Percentiles rank a stretch among this genome's conserved stretches.
phyloP scores from a whole-genome alignment of 139 green algal genomes.

The Dunaliella primolecta region DNA sequence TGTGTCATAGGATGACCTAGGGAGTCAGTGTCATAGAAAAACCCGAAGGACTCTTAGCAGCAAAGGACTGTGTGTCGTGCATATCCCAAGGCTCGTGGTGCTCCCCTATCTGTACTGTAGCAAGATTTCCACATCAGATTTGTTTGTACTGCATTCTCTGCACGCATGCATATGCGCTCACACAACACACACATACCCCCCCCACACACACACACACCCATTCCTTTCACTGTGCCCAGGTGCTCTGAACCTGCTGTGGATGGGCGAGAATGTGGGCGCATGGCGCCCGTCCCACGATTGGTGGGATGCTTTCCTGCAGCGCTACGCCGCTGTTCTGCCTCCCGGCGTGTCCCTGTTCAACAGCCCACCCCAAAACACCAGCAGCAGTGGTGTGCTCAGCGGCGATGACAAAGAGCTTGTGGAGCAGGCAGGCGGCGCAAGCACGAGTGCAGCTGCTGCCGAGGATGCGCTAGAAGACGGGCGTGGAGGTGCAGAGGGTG shows the following conservation, averaged over 20 bases:
- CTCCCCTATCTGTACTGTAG: too few species aligned
- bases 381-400: too few species aligned
- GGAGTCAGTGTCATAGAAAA: too few species aligned
- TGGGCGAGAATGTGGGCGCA: neutral
- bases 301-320: neutral
- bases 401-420: neutral
- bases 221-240: neutral
- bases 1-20: too few species aligned
- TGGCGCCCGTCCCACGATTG: neutral
- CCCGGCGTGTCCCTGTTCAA: neutral
- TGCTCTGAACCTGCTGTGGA: neutral
- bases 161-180: too few species aligned
- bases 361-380: neutral
- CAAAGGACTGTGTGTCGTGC: too few species aligned
- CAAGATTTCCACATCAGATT: too few species aligned
- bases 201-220: neutral
- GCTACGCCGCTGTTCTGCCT: neutral
- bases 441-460: too few species aligned
- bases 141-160: too few species aligned
- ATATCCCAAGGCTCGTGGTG: too few species aligned
- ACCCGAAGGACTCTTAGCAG: too few species aligned
- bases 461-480: neutral
- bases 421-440: neutral
- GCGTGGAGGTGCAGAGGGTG: neutral
- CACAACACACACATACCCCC: neutral